Conservation (phyloP, 1,284 basidiomycete genomes). For the Athelia sp. region DNA sequence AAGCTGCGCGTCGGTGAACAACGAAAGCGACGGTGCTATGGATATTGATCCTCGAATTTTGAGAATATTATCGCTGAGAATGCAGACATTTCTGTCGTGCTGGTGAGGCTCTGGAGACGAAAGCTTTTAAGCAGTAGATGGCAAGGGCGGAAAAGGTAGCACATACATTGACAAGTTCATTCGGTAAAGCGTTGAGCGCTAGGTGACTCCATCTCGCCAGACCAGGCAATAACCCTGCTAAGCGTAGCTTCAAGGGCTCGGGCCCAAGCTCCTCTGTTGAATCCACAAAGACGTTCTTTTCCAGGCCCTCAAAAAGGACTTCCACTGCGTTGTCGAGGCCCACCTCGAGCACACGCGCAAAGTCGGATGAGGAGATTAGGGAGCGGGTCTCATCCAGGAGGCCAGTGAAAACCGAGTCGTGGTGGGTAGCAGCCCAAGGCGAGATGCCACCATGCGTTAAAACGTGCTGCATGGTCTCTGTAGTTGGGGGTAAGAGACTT, state of each 20-base stretch:
- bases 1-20: too few relatives aligned
- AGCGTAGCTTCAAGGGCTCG: slow-evolving; percentile 47
- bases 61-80: slow-evolving; percentile 1
- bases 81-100: neutral
- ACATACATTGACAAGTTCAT: slow-evolving; percentile 80
- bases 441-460: slow-evolving; percentile 59
- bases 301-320: slow-evolving; percentile 47
- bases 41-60: neutral
- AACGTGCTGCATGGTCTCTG: slow-evolving; percentile 63
- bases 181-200: slow-evolving; percentile 69
- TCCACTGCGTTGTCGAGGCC: slow-evolving; percentile 67
- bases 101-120: neutral
- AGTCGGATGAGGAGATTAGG: slow-evolving; percentile 65
- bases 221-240: slow-evolving; percentile 76
- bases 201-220: slow-evolving; percentile 73
- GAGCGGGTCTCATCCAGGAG: slow-evolving; percentile 69
- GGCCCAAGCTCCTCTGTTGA: slow-evolving; percentile 19
- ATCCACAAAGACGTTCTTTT: slow-evolving; percentile 48
- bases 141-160: slow-evolving; percentile 5
- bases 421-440: slow-evolving; percentile 20
- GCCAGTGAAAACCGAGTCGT: slow-evolving; percentile 49
- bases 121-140: neutral
- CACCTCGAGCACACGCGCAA: slow-evolving; percentile 59
- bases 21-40: neutral
- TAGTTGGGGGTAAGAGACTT: slow-evolving; percentile 66